phyloP scores from a whole-genome alignment of 768 basidiomycete genomes.

The Mycena rosella region DNA sequence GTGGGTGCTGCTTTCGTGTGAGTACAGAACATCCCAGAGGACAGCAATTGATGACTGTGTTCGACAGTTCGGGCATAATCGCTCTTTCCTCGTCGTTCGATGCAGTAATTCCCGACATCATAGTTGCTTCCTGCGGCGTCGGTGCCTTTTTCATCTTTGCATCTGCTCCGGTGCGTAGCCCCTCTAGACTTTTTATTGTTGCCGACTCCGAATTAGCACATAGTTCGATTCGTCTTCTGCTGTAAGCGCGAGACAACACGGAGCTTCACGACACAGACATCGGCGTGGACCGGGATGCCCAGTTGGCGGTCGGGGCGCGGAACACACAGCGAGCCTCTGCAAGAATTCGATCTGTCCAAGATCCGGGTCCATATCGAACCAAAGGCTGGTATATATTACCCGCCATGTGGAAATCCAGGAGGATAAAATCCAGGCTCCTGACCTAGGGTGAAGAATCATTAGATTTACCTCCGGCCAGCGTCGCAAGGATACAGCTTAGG shows the following conservation, averaged over 20 bases:
- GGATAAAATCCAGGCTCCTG: too few relatives aligned
- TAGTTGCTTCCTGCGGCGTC: constrained; percentile 31
- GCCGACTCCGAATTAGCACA: constrained; percentile 6
- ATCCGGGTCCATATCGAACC: too few relatives aligned
- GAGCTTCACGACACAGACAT: not conserved
- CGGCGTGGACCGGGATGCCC: not conserved
- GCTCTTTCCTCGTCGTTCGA: constrained; percentile 26
- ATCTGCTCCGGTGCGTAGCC: constrained; percentile 20
- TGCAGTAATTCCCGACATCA: constrained; percentile 29
- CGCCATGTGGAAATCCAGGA: too few relatives aligned
- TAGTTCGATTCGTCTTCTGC: constrained; percentile 25
- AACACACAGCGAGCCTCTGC: too few relatives aligned
- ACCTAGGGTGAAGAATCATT: too few relatives aligned
- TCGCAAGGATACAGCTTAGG: too few relatives aligned
- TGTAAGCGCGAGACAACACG: constrained; percentile 13
- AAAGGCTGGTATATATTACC: too few relatives aligned
- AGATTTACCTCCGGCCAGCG: too few relatives aligned
- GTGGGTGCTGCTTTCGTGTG: constrained; percentile 32
- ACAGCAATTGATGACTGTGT: too few relatives aligned
- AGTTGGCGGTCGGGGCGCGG: not conserved
- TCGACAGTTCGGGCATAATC: constrained; percentile 27
- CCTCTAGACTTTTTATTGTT: not conserved
- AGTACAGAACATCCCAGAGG: too few relatives aligned
- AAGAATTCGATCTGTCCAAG: too few relatives aligned
- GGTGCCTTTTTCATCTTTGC: constrained; percentile 34